These are phyloP conservation scores for Pseudogymnoascus sp. DNA, from an alignment of 2,329 filamentous ascomycete species.

Conservation along the genomic window DNA sequence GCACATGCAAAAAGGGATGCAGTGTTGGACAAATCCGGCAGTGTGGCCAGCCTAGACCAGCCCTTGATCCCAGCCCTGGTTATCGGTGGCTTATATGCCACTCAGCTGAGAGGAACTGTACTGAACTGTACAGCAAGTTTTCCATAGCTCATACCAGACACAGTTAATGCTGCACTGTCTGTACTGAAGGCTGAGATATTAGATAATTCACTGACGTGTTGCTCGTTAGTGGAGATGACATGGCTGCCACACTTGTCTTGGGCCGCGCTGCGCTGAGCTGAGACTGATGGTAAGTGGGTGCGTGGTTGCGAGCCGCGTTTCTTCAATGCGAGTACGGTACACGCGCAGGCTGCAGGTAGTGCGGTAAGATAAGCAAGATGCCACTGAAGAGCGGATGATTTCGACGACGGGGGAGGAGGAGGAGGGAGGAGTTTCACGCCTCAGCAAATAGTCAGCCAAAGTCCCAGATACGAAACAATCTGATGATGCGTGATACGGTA, in stretches of 20 bases:
- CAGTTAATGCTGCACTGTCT: neutral
- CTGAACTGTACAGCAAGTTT: neutral
- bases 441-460: neutral
- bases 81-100: neutral
- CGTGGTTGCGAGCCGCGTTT: neutral
- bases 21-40: neutral
- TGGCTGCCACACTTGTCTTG: slow-evolving; percentile 3
- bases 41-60: neutral
- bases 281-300: neutral
- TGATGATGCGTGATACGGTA: neutral
- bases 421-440: neutral
- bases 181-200: neutral
- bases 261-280: neutral
- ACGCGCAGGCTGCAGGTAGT: neutral
- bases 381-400: neutral
- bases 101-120: neutral
- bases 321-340: slow-evolving; percentile 7
- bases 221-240: neutral
- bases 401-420: neutral
- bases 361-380: neutral
- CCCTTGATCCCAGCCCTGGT: neutral
- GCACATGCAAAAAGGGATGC: neutral
- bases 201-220: neutral
- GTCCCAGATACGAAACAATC: neutral
- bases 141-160: neutral